These are phyloP conservation scores for Metschnikowia hibisci DNA, from an alignment of 805 yeast genomes.

Conservation along the genomic window DNA sequence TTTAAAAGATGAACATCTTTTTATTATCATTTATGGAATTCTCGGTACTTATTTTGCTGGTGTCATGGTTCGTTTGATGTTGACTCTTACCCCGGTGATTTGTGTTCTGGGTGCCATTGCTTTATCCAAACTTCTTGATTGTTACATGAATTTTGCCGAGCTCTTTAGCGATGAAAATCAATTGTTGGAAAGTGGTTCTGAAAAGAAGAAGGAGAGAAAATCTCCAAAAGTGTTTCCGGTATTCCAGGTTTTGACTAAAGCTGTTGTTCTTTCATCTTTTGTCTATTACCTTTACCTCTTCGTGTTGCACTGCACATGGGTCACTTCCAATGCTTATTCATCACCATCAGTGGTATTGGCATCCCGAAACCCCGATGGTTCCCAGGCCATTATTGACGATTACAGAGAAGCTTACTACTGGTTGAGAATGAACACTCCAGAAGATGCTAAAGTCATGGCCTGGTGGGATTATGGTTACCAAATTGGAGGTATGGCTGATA, in stretches of 20 bases:
- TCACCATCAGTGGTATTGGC: conserved; percentile 97
- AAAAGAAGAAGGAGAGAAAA: conserved; percentile 6
- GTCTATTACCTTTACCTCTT: conserved; percentile 71
- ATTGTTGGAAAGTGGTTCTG: conserved; percentile 3
- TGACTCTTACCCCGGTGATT: conserved; percentile 92
- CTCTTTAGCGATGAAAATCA: conserved; percentile 19
- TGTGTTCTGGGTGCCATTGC: conserved; percentile 93
- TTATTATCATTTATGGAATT: conserved; percentile 88
- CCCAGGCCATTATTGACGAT: conserved; percentile 83
- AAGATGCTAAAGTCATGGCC: conserved; percentile 93
- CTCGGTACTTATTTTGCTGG: conserved; percentile 97
- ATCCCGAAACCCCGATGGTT: conserved; percentile 79
- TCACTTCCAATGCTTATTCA: conserved; percentile 90
- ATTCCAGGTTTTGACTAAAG: conserved; percentile 49
- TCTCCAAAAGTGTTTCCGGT: conserved; percentile 15
- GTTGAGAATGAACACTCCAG: conserved; percentile 96
- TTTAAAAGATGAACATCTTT: conserved; percentile 85
- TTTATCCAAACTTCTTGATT: conserved; percentile 75
- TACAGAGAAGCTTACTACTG: conserved; percentile 98
- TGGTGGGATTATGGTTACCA: conserved; percentile 99
- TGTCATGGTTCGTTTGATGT: conserved; percentile 97
- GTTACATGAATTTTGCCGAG: conserved; percentile 65
- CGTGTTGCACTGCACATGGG: conserved; percentile 96
- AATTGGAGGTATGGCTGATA: conserved; percentile 99
- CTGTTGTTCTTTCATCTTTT: conserved; percentile 63